Base-by-base conservation (phyloP, 1,284 basidiomycete species). In the Cutaneotrichosporon spelunceum region DNA sequence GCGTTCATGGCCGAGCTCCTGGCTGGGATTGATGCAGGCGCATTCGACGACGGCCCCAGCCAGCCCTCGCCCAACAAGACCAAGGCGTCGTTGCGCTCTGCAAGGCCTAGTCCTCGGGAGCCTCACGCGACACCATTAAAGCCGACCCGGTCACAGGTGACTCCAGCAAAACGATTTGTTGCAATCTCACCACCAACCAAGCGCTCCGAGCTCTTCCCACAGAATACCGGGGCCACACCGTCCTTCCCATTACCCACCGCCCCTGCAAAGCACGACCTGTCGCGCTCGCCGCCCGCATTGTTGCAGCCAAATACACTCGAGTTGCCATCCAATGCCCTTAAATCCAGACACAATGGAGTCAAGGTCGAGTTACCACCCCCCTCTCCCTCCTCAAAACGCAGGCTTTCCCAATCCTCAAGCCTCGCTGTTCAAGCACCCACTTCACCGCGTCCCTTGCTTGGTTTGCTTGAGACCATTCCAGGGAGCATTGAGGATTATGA, bases 1-100 rank as follows among this genome's bases (percentile, higher is more conserved):
- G 72, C 70, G n/a, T 57, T 79, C 59, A 72, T 79, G 73, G 73
- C 73, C 30, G 69, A 70, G 30, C 66, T 79, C 19, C 66, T 79
- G 49, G 70, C 75, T 5, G 77, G 77, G 2, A 63, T 79, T 36
- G 78, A 79, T 62, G 76, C 72, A 52, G 73, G 71, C 29, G 65
- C 72, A 45, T 74, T 77, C 47, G 70, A 72, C 9, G 60, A 19
- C 36, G 30, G 56, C 52, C 57, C 53, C n/a, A 52, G 36, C 33
- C 62, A 39, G 26, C 57, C 44, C 34, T 52, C 62, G 3, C 26
- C 42, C 14, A 62, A 62, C 56, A 10, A 47, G 26, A 44, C 44
- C 56, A 10, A 47, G 26, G 33, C 44, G 53, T 5, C 44, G 19
- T 6, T 26, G 33, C n/a, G 13, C 27, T 2, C 26, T 6, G 11